Conservation (phyloP, 495 filamentous ascomycete genomes). For the Podospora anserina region DNA sequence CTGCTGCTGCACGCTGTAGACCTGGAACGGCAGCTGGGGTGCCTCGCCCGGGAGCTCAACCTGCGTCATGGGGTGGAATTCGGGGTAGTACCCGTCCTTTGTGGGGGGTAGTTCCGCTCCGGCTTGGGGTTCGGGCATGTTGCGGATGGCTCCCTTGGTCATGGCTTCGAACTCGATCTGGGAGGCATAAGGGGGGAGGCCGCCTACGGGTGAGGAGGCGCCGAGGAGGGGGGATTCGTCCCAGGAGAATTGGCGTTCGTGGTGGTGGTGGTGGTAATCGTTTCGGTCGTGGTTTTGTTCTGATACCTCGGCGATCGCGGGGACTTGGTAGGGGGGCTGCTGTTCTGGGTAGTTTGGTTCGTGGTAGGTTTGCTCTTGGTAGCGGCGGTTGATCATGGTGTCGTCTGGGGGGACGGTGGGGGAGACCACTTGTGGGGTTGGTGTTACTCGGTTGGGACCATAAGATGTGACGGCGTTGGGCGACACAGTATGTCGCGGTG, state of each 20-base stretch:
- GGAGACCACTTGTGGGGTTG: slow-evolving; percentile 27
- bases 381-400: slow-evolving; percentile 21
- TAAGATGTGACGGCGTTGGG: slow-evolving; percentile 30
- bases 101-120: slow-evolving; percentile 36
- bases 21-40: slow-evolving; percentile 27
- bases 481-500: slow-evolving; percentile 18
- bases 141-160: slow-evolving; percentile 35
- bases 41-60: slow-evolving; percentile 32
- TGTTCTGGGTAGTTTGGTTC: background rate
- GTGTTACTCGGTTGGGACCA: slow-evolving; percentile 35
- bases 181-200: slow-evolving; percentile 34
- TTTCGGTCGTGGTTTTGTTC: slow-evolving; percentile 3
- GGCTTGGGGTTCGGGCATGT: slow-evolving; percentile 29
- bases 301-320: slow-evolving; percentile 3
- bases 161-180: slow-evolving; percentile 30
- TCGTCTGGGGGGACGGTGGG: slow-evolving; percentile 34
- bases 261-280: background rate
- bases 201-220: slow-evolving; percentile 19
- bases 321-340: background rate
- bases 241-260: slow-evolving; percentile 26
- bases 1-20: slow-evolving; percentile 16
- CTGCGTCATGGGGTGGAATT: slow-evolving; percentile 23
- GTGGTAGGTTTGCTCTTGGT: slow-evolving; percentile 4
- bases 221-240: slow-evolving; percentile 23
- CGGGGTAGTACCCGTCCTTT: slow-evolving; percentile 36